A percentile compares a stretch with the other conserved stretches of the same genome.
Evolutionary conservation across 2,329 filamentous ascomycete species (phyloP).

Genomic region (Fusarium napiforme): DNA sequence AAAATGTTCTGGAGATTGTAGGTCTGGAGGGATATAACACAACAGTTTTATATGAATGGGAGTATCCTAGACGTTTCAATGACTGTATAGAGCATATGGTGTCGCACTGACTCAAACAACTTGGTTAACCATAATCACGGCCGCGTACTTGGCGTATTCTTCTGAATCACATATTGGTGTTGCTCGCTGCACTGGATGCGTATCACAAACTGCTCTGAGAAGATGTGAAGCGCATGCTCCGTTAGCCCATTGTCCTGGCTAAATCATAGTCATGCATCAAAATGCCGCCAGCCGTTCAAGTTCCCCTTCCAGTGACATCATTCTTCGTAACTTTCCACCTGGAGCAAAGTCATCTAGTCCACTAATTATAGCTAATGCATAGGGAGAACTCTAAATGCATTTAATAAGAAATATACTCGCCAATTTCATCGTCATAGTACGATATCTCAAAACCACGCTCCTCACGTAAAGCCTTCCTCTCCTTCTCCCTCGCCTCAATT

Average conservation of each 20-base stretch:
- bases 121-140: not conserved
- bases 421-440: no score
- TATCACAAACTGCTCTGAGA: accelerated
- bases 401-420: no score
- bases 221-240: not conserved
- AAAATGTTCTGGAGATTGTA: not conserved
- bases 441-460: no score
- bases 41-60: not conserved
- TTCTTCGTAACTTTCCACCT: not conserved
- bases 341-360: not conserved
- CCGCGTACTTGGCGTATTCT: not conserved
- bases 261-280: not conserved
- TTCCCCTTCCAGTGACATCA: not conserved
- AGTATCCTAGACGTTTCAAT: not conserved
- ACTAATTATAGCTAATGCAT: not conserved
- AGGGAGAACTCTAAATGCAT: no score
- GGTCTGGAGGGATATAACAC: not conserved
- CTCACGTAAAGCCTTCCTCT: not conserved
- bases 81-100: no score
- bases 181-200: not conserved
- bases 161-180: not conserved
- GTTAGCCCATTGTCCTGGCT: no score
- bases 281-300: not conserved
- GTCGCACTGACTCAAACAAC: not conserved
- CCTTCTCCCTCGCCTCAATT: not conserved